Evolutionary conservation across 208 protist genomes (phyloP).

Genomic region (Angomonas desouzai): DNA sequence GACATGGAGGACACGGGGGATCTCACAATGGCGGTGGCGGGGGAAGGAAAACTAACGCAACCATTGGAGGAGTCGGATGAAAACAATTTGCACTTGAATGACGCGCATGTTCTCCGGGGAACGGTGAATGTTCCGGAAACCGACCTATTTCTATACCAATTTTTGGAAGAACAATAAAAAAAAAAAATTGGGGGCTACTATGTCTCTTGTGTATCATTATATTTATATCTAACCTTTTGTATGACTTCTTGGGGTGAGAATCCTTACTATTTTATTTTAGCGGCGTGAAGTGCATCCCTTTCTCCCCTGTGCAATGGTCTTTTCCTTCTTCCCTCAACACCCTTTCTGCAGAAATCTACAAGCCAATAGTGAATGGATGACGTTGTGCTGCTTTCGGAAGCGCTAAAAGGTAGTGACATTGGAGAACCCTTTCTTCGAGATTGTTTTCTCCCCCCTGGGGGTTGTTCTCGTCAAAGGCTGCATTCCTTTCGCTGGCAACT

Average conservation of each 20-base stretch:
- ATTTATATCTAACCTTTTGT: too few relatives aligned
- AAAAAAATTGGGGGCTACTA: too few relatives aligned
- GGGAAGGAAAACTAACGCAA: background rate
- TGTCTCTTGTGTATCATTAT: too few relatives aligned
- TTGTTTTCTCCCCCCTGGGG: background rate
- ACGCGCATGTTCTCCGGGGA: slow-evolving; percentile 21
- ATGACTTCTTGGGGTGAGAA: too few relatives aligned
- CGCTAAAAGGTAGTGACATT: background rate
- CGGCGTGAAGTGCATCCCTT: background rate
- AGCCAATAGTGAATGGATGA: slow-evolving; percentile 38
- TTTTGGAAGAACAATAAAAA: slow-evolving; percentile 7
- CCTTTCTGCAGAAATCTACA: too few relatives aligned
- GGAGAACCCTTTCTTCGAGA: slow-evolving; percentile 24
- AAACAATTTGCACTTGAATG: slow-evolving; percentile 11
- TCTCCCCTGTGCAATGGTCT: background rate
- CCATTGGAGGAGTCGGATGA: background rate
- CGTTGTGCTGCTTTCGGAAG: slow-evolving; percentile 18
- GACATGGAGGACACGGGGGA: background rate
- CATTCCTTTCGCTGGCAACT: slow-evolving; percentile 48
- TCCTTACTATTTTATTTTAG: too few relatives aligned
- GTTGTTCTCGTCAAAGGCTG: slow-evolving; percentile 12
- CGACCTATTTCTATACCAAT: slow-evolving; percentile 38
- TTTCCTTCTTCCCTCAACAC: background rate
- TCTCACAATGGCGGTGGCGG: background rate
- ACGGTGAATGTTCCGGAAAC: slow-evolving; percentile 26